phyloP scores from a whole-genome alignment of 2,329 filamentous ascomycete genomes.

The Corinectria fuckeliana region DNA sequence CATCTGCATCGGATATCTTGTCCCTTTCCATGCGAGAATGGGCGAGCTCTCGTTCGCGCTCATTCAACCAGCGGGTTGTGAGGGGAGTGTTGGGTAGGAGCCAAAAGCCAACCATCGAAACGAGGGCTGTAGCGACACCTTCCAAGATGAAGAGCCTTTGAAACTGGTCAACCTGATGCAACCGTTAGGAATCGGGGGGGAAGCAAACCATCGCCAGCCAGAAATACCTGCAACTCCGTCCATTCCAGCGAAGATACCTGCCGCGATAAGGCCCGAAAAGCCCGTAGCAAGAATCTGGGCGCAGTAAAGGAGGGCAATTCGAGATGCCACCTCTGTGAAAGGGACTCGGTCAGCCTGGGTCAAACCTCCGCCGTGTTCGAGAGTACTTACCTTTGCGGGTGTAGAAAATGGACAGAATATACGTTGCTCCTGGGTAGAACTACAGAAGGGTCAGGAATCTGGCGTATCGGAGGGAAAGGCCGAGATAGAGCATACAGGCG shows the following conservation, averaged over 20 bases:
- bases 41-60: constrained; percentile 56
- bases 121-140: constrained; percentile 52
- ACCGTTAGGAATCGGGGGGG: rapidly evolving
- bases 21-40: constrained; percentile 57
- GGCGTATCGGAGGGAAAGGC: too few relatives aligned
- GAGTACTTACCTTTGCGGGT: constrained; percentile 41
- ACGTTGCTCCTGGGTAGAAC: constrained; percentile 49
- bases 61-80: constrained; percentile 51
- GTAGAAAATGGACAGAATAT: constrained; percentile 45
- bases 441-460: constrained; percentile 17
- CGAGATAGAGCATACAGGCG: constrained; percentile 35
- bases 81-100: constrained; percentile 49
- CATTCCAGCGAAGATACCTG: constrained; percentile 60
- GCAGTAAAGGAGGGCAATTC: constrained; percentile 64
- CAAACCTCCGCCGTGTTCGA: rapidly evolving
- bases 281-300: constrained; percentile 72
- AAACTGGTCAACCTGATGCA: background rate
- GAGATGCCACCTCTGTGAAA: constrained; percentile 66
- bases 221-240: constrained; percentile 56
- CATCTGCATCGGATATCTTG: constrained; percentile 54
- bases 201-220: constrained; percentile 65
- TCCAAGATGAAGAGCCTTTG: constrained; percentile 55
- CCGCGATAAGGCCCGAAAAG: constrained; percentile 68
- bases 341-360: rapidly evolving
- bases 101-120: constrained; percentile 41